These are phyloP conservation scores for Coccomyxa sp. DNA, from an alignment of 139 green algal species.

Conservation along the genomic window DNA sequence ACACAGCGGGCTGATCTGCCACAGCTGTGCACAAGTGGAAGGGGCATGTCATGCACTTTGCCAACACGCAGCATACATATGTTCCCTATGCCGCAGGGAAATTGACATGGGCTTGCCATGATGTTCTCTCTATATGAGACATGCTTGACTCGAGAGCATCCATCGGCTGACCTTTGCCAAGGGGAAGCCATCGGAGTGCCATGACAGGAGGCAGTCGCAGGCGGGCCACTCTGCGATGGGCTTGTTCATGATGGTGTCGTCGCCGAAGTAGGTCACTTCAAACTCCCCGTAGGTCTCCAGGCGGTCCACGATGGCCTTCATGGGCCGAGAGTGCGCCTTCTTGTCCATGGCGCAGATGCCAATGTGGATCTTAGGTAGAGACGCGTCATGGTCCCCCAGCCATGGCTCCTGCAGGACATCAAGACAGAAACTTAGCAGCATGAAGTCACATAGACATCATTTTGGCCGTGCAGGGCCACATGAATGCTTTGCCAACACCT, in stretches of 20 bases:
- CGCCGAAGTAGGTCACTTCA: conserved; percentile 86
- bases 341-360: conserved; percentile 88
- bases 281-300: conserved; percentile 83
- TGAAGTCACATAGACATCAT: neutral
- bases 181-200: conserved; percentile 94
- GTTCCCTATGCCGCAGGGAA: too few relatives aligned
- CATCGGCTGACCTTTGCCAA: conserved; percentile 71
- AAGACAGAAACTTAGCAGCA: neutral
- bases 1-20: neutral
- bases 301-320: conserved; percentile 85
- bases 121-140: too few relatives aligned
- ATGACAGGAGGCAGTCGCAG: conserved; percentile 86
- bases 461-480: neutral
- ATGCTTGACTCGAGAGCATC: too few relatives aligned
- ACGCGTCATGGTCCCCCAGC: conserved; percentile 17
- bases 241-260: conserved; percentile 84
- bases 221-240: conserved; percentile 88
- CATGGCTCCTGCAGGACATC: conserved; percentile 9
- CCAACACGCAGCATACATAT: neutral
- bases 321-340: conserved; percentile 85
- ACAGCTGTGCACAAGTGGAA: neutral
- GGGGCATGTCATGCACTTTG: too few relatives aligned
- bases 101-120: too few relatives aligned
- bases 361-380: conserved; percentile 30
- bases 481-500: neutral